Evolutionary conservation across 2,329 filamentous ascomycete species (phyloP).

Genomic region (Cladosporium sp.): DNA sequence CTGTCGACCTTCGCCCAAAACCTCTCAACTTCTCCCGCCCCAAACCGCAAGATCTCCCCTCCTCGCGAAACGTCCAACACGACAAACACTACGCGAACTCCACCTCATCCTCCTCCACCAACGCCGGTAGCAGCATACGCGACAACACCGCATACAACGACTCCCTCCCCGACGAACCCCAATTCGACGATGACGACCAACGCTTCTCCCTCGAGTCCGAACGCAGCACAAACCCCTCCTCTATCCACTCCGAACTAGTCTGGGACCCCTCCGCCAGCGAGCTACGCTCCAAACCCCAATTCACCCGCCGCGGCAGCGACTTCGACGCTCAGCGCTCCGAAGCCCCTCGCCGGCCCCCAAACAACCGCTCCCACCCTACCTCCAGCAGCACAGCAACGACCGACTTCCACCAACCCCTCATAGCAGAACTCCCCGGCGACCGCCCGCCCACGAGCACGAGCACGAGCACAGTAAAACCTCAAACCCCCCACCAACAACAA

Average conservation of each 20-base stretch:
- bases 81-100: slow-evolving; percentile 1
- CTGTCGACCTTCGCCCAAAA: slow-evolving; percentile 16
- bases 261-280: slow-evolving; percentile 19
- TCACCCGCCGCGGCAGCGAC: not conserved
- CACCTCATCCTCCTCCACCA: slow-evolving; percentile 9
- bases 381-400: not conserved
- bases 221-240: not conserved
- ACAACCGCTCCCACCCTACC: not conserved
- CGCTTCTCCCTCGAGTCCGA: slow-evolving; percentile 1
- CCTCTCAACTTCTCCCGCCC: slow-evolving; percentile 27
- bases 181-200: slow-evolving; percentile 4
- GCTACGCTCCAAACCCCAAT: slow-evolving; percentile 6
- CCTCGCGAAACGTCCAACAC: slow-evolving; percentile 4
- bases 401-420: slow-evolving; percentile 2
- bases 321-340: slow-evolving; percentile 13
- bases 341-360: not conserved
- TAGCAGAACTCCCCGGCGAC: slow-evolving; percentile 8
- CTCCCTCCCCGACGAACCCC: slow-evolving; percentile 6
- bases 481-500: not conserved
- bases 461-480: not conserved
- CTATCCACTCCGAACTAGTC: slow-evolving; percentile 17
- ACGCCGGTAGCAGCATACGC: slow-evolving; percentile 1
- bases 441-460: not conserved
- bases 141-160: slow-evolving; percentile 1
- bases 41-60: slow-evolving; percentile 6